Base-by-base conservation (phyloP, 179 eudicot genomes). In the Camellia oleifera region DNA sequence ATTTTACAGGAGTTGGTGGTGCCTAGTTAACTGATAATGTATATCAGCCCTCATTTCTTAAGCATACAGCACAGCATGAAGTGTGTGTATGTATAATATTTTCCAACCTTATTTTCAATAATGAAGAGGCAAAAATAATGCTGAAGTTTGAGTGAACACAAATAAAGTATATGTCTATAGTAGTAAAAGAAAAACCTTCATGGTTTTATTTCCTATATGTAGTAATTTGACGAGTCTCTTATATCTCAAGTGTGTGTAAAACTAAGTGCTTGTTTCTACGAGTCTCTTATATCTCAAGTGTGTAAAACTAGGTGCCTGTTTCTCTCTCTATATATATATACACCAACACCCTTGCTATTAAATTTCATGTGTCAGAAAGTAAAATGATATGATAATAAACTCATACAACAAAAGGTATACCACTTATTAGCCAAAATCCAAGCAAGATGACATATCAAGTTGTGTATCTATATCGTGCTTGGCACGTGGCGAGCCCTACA, bases 11-110 rank as follows among this genome's bases (percentile, higher is more conserved):
- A 67, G 64, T 45, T 42, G 32, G 32, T 42, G 18, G 50, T 61
- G 23, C 79, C 6, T 18, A 76, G 10, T 76, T 18, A 48, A 20
- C 6, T 46, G 20, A 76, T 23, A 32, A 63, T 48, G n/a, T 23
- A 17, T 48, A 76, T 63, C 78, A 63, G n/a, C 71, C 57, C 12
- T 76, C 57, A 63, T 76, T 63, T 63, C 44, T 10, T 8, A 12
- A 63, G 60, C 70, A 63, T 62, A 20, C n/a, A 48, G 56, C 56
- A 45, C 4, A 18, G n/a, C 18, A n/a, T 76, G 58, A 26, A 54
- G 23, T 17, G n/a, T 62, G 74, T 70, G 3, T 45, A 69, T n/a
- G 45, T 48, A 46, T 48, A 60, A 44, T n/a, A 52, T 72, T 71
- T 10, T 63, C 0, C 57, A 53, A 54, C 11, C 20, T 9, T 56